These are phyloP conservation scores for Phytophthora idaei DNA, from an alignment of 352 stramenopile species.

Conservation along the genomic window DNA sequence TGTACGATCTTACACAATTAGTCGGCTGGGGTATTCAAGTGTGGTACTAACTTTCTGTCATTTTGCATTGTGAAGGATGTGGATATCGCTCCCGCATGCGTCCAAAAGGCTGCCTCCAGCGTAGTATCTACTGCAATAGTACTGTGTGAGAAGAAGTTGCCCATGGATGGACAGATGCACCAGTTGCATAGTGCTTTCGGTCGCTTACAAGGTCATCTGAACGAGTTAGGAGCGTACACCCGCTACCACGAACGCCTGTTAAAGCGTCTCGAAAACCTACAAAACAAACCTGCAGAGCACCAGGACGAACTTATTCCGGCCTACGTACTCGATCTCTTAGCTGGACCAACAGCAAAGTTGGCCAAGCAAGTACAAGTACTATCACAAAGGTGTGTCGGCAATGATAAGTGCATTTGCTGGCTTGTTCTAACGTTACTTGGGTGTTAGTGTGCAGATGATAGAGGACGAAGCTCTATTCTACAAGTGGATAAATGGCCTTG, in stretches of 20 bases:
- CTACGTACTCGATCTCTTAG: slow-evolving; percentile 49
- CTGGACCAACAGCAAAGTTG: slow-evolving; percentile 30
- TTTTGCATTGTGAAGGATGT: slow-evolving; percentile 30
- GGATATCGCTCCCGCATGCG: slow-evolving; percentile 17
- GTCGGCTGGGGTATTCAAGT: no score
- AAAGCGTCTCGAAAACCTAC: slow-evolving; percentile 35
- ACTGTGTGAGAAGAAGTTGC: not conserved
- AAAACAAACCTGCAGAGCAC: slow-evolving; percentile 31
- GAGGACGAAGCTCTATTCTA: slow-evolving; percentile 70
- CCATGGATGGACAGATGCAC: slow-evolving; percentile 39
- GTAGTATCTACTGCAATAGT: not conserved
- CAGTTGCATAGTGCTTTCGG: slow-evolving; percentile 52
- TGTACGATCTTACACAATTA: slow-evolving; percentile 14
- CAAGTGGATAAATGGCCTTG: slow-evolving; percentile 73
- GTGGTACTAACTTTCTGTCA: not conserved
- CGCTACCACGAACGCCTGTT: slow-evolving; percentile 54
- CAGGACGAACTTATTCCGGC: slow-evolving; percentile 41
- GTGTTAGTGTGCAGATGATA: slow-evolving; percentile 57
- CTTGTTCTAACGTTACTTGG: slow-evolving; percentile 3
- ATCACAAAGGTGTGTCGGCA: slow-evolving; percentile 37
- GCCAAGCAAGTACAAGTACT: slow-evolving; percentile 52
- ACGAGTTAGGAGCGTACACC: slow-evolving; percentile 39
- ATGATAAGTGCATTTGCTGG: not conserved
- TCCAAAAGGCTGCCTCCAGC: slow-evolving; percentile 18
- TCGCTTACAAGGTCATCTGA: slow-evolving; percentile 45